These are phyloP conservation scores for Strigomonas culicis DNA, from an alignment of 208 protist species.

Conservation along the genomic window DNA sequence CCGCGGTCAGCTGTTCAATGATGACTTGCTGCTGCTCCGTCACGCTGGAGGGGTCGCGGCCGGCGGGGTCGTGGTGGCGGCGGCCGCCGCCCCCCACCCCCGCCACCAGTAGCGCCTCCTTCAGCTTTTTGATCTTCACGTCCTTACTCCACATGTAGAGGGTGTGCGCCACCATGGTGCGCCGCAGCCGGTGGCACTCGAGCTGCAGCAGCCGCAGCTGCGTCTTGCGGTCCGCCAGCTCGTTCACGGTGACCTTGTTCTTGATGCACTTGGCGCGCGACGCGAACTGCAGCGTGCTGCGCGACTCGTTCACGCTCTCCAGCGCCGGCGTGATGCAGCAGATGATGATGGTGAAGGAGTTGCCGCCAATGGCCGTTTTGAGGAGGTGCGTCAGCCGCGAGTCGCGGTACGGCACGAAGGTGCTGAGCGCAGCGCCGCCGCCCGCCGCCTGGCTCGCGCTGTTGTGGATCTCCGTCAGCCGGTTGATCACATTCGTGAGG, in stretches of 20 bases:
- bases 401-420: slow-evolving; percentile 91
- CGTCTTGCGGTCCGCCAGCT: slow-evolving; percentile 50
- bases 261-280: slow-evolving; percentile 60
- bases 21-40: slow-evolving; percentile 46
- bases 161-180: slow-evolving; percentile 51
- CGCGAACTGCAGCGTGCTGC: slow-evolving; percentile 80
- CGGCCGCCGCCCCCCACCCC: background rate
- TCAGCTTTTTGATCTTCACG: slow-evolving; percentile 35
- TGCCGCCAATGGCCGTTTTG: slow-evolving; percentile 92
- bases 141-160: slow-evolving; percentile 75
- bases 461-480: slow-evolving; percentile 28
- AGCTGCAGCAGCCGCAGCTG: slow-evolving; percentile 41
- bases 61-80: background rate
- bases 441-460: slow-evolving; percentile 1
- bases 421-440: slow-evolving; percentile 5
- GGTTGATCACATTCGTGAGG: slow-evolving; percentile 75
- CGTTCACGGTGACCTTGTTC: slow-evolving; percentile 61
- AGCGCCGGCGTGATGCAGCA: slow-evolving; percentile 69
- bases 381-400: slow-evolving; percentile 92
- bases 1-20: slow-evolving; percentile 47
- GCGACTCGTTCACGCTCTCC: slow-evolving; percentile 63
- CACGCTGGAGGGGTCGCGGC: background rate
- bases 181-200: slow-evolving; percentile 30
- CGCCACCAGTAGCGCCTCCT: slow-evolving; percentile 11
- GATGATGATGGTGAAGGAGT: slow-evolving; percentile 91